Percentiles rank a stretch among this genome's conserved stretches.
These are phyloP conservation scores for Sordariomycetes sp. DNA, from an alignment of 2,329 filamentous ascomycete genomes.

Conservation along the genomic window DNA sequence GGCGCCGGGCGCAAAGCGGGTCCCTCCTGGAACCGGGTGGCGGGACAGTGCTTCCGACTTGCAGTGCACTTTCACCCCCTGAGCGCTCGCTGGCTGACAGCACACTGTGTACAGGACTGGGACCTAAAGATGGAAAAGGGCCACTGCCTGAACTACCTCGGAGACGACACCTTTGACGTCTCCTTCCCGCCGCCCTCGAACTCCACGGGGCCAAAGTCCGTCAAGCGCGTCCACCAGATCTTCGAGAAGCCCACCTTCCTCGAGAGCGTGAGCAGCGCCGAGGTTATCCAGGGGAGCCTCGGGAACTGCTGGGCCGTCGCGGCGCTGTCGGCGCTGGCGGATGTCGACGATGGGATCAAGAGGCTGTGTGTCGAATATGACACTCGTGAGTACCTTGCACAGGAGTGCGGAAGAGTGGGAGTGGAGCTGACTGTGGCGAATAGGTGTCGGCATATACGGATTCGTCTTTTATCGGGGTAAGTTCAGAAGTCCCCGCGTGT, in stretches of 20 bases:
- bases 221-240: constrained; percentile 63
- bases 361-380: constrained; percentile 66
- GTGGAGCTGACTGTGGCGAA: constrained; percentile 17
- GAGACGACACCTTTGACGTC: constrained; percentile 36
- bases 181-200: constrained; percentile 30
- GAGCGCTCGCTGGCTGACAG: background rate
- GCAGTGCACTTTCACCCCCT: too few species aligned
- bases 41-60: background rate
- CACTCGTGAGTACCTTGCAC: constrained; percentile 32
- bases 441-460: constrained; percentile 67
- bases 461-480: constrained; percentile 70
- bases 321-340: constrained; percentile 62
- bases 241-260: constrained; percentile 62
- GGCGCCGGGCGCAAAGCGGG: background rate
- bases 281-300: constrained; percentile 64
- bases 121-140: constrained; percentile 54
- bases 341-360: constrained; percentile 56
- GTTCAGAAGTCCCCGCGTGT: background rate
- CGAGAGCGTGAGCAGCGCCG: constrained; percentile 51
- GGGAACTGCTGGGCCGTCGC: constrained; percentile 82
- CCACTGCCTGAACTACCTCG: constrained; percentile 39
- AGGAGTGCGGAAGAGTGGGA: background rate
- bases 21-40: background rate
- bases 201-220: constrained; percentile 51
- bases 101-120: constrained; percentile 33